These are phyloP conservation scores for Diaporthe sp. DNA, from an alignment of 2,329 filamentous ascomycete genomes.

Conservation along the genomic window DNA sequence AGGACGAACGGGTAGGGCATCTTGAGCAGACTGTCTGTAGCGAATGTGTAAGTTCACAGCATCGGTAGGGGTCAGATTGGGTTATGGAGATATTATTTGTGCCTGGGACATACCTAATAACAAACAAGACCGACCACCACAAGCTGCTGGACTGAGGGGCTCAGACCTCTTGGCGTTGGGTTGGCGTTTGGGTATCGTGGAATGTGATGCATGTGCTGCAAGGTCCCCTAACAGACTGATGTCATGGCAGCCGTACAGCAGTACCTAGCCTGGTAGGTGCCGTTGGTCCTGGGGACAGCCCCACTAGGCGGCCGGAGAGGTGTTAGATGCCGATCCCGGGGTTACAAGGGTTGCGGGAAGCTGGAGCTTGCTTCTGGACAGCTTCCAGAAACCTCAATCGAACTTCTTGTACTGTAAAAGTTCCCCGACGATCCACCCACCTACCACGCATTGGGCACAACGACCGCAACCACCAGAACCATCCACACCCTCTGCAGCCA, in stretches of 20 bases:
- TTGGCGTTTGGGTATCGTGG: conserved; percentile 13
- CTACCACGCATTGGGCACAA: not conserved
- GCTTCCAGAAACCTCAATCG: conserved; percentile 29
- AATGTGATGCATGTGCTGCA: conserved; percentile 28
- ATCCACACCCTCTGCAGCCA: not conserved
- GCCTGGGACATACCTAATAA: not conserved
- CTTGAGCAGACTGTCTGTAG: conserved; percentile 37
- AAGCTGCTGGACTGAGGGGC: conserved; percentile 9
- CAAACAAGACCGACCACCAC: not conserved
- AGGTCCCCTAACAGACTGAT: conserved; percentile 16
- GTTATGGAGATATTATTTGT: not conserved
- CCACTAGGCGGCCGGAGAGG: conserved; percentile 16
- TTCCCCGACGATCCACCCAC: conserved; percentile 10
- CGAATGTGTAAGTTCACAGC: conserved; percentile 10
- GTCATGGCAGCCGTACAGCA: not conserved
- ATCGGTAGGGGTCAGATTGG: not conserved
- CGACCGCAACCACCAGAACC: conserved; percentile 3
- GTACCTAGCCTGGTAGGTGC: not conserved
- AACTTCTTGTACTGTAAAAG: not conserved
- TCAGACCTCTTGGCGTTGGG: conserved; percentile 12
- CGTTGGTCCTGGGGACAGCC: not conserved
- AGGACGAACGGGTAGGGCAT: conserved; percentile 94
- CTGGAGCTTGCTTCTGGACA: conserved; percentile 32
- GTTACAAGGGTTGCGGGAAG: conserved; percentile 4
- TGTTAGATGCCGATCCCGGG: conserved; percentile 30